Percentiles rank a stretch among this genome's conserved stretches.
phyloP scores from a whole-genome alignment of 1,284 basidiomycete species.

The Cutaneotrichosporon spelunceum region DNA sequence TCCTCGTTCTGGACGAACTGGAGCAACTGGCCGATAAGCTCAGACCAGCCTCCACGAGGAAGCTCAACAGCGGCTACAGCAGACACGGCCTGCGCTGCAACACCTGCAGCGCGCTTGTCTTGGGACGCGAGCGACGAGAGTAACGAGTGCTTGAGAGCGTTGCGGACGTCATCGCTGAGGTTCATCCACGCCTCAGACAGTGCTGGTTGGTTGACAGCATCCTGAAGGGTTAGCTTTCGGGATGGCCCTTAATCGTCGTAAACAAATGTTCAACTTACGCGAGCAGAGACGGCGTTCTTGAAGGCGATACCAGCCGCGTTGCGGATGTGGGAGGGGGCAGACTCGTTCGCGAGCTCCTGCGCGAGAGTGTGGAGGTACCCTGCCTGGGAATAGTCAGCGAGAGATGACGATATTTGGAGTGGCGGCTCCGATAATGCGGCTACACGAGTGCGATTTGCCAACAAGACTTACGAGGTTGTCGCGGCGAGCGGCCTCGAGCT shows the following conservation, averaged over 20 bases:
- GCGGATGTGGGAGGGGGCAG: constrained; percentile 69
- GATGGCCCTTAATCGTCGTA: not conserved
- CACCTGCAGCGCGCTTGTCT: constrained; percentile 70
- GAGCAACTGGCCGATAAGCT: constrained; percentile 82
- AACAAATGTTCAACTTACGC: constrained; percentile 59
- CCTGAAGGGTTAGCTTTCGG: constrained; percentile 55
- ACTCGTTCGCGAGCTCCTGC: constrained; percentile 72
- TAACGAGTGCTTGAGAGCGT: constrained; percentile 83
- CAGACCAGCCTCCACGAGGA: constrained; percentile 80
- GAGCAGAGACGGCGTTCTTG: constrained; percentile 90
- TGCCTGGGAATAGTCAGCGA: constrained; percentile 57
- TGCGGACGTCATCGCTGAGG: constrained; percentile 65
- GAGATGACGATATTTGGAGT: not conserved
- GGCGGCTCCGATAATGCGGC: not conserved
- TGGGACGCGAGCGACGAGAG: constrained; percentile 77
- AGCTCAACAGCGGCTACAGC: constrained; percentile 93
- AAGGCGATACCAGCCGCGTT: constrained; percentile 93
- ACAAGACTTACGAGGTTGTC: constrained; percentile 71
- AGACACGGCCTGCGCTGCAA: constrained; percentile 88
- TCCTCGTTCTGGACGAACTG: constrained; percentile 76
- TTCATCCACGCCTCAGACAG: constrained; percentile 76
- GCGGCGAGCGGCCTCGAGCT: constrained; percentile 76
- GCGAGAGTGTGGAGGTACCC: constrained; percentile 86
- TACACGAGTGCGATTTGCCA: not conserved
- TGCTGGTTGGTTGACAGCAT: constrained; percentile 70